Percentiles rank a stretch among this genome's conserved stretches.
Conservation (phyloP, 2,329 filamentous ascomycete species). For the Nothophaeocryptopus gaeumannii region DNA sequence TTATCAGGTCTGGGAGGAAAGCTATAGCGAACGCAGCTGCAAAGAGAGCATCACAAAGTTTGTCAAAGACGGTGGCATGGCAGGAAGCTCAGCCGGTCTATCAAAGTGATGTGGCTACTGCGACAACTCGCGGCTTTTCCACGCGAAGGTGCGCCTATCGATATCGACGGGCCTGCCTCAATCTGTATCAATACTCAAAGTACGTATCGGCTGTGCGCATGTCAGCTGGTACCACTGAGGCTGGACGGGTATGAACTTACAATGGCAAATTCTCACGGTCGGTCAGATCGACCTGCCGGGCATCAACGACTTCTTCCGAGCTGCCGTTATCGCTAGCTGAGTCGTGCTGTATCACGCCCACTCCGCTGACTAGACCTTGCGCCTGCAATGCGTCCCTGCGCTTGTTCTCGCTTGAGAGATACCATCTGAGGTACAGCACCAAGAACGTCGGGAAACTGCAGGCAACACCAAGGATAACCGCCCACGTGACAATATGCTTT, state of each 20-base stretch:
- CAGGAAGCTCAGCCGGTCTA: conserved; percentile 10
- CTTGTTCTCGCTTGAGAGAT: conserved; percentile 42
- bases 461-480: conserved; percentile 16
- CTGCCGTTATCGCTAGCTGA: conserved; percentile 11
- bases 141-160: too few relatives aligned
- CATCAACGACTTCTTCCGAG: conserved; percentile 26
- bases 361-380: conserved; percentile 13
- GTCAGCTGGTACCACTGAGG: too few relatives aligned
- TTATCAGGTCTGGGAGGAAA: conserved; percentile 71
- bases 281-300: conserved; percentile 25
- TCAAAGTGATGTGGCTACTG: conserved; percentile 6
- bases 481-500: conserved; percentile 16
- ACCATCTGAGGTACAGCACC: conserved; percentile 40
- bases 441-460: conserved; percentile 40
- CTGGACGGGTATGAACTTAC: too few relatives aligned
- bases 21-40: conserved; percentile 62
- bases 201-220: too few relatives aligned
- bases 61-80: conserved; percentile 53
- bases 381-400: conserved; percentile 34
- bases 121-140: too few relatives aligned
- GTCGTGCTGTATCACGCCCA: conserved; percentile 16
- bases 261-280: conserved; percentile 28
- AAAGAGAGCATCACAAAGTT: conserved; percentile 63
- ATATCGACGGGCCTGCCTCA: too few relatives aligned
- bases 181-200: too few relatives aligned